Base-by-base conservation (phyloP, 768 basidiomycete species). In the Trametes elegans region DNA sequence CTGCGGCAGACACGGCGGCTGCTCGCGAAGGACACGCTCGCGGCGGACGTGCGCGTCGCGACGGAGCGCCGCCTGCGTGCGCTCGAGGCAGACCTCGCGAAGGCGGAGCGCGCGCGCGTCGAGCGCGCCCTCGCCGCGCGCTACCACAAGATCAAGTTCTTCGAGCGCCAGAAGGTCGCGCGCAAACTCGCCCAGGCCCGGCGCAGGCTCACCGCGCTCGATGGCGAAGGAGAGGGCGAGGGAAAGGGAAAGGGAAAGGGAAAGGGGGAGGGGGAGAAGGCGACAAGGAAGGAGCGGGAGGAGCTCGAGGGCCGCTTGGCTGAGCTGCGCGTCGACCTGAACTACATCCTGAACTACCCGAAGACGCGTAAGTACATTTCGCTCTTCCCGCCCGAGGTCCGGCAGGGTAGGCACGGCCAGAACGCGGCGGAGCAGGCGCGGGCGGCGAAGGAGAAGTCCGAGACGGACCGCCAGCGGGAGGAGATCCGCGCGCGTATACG, bases 101-200 rank as follows among this genome's bases (percentile, higher is more conserved):
- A 74, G 50, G 87, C 87, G 0, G 84, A 89, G 70, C 64, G 68
- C 21, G 76, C 79, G 31, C 78, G 78, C 42, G 86, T 85, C 67
- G 90, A 92, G 69, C 82, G 88, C 41, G 74, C 84, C 38, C 75
- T 90, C 62, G 89, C 90, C 0, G 71, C 79, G 35, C 81, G 81
- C 58, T 98, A 98, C 70, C 93, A 94, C 63, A 92, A 85, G 74
- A 74, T 94, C 64, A 95, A 93, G 69, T 98, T 98, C 73, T 97
- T 98, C 59, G 94, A 98, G 69, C 84, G 93, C 40, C 85, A 92
- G 72, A 98, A 96, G 64, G 81, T 95, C 11, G 66, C 82, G 3
- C 83, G 95, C 19, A 89, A 86, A 67, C 79, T 97, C 45, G 81
- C 74, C 39, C 84, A 89, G 64, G 71, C 74, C n/a, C 86, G 87